These are phyloP conservation scores for Westerdykella aurantiaca DNA, from an alignment of 2,329 filamentous ascomycete species.

Conservation along the genomic window DNA sequence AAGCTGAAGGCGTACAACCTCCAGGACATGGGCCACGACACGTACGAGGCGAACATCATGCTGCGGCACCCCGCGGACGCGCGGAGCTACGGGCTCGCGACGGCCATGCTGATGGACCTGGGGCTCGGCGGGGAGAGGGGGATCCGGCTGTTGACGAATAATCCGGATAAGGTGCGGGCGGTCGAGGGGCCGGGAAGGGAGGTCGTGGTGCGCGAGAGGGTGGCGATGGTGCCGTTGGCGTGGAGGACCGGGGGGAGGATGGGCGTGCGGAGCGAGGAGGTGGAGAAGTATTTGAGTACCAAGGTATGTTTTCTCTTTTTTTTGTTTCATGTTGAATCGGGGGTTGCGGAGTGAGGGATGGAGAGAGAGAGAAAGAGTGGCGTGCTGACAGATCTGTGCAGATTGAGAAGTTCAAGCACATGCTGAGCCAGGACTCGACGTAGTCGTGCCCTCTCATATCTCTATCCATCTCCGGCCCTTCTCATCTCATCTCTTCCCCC, in stretches of 20 bases:
- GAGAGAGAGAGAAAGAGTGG: not conserved
- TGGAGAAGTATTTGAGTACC: constrained; percentile 88
- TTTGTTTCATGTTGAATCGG: not conserved
- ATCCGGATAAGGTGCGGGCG: constrained; percentile 92
- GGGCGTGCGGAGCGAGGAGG: constrained; percentile 80
- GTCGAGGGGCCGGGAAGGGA: constrained; percentile 89
- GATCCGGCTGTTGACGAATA: constrained; percentile 85
- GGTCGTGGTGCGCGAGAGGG: constrained; percentile 78
- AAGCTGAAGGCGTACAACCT: constrained; percentile 98
- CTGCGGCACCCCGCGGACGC: constrained; percentile 91
- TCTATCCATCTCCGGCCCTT: too few relatives aligned
- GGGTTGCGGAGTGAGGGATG: too few relatives aligned
- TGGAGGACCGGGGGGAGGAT: constrained; percentile 76
- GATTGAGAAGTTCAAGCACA: constrained; percentile 52
- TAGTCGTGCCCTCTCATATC: too few relatives aligned
- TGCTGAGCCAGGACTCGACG: constrained; percentile 28
- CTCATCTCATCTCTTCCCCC: too few relatives aligned
- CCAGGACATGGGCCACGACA: constrained; percentile 94
- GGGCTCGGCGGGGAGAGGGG: constrained; percentile 64
- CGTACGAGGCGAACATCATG: constrained; percentile 89
- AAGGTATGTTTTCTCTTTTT: constrained; percentile 59
- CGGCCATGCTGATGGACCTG: constrained; percentile 84
- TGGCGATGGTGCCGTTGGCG: constrained; percentile 90
- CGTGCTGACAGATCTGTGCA: constrained; percentile 20
- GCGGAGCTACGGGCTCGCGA: constrained; percentile 90